A percentile compares a stretch with the other conserved stretches of the same genome.
phyloP scores from a whole-genome alignment of 2,329 filamentous ascomycete species.

The Pseudogymnoascus sp. region DNA sequence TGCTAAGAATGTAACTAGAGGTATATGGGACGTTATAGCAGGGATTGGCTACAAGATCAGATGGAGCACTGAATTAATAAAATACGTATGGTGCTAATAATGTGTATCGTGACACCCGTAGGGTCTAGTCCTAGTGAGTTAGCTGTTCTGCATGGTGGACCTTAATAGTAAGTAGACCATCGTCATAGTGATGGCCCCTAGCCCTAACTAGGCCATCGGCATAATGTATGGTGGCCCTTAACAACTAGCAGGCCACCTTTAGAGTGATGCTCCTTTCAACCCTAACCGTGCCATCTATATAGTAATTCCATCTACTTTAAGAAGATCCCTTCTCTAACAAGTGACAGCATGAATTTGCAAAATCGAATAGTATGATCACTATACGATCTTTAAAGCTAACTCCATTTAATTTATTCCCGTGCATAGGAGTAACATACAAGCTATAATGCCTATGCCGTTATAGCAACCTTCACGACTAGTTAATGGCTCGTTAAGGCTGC shows the following conservation, averaged over 20 bases:
- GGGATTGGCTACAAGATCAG: not conserved
- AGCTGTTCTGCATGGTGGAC: not conserved
- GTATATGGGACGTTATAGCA: not conserved
- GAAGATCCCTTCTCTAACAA: not conserved
- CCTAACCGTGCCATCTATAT: not conserved
- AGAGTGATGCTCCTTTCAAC: not conserved
- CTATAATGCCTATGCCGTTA: not conserved
- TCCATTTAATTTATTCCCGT: not conserved
- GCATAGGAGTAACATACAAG: not conserved
- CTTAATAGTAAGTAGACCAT: not conserved
- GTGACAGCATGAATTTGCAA: not conserved
- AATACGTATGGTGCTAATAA: not conserved
- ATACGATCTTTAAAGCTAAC: not conserved
- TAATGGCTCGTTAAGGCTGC: slow-evolving; percentile 6
- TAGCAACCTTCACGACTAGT: not conserved
- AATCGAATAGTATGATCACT: not conserved
- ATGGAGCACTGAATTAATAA: not conserved
- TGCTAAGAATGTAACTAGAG: not conserved
- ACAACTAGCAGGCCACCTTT: not conserved
- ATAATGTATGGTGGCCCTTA: not conserved
- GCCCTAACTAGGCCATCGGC: not conserved
- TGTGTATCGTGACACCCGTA: not conserved
- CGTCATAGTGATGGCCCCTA: not conserved
- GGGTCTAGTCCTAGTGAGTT: not conserved
- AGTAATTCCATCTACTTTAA: not conserved